phyloP scores from a whole-genome alignment of 2,329 filamentous ascomycete species.

The Neonectria coccinea region DNA sequence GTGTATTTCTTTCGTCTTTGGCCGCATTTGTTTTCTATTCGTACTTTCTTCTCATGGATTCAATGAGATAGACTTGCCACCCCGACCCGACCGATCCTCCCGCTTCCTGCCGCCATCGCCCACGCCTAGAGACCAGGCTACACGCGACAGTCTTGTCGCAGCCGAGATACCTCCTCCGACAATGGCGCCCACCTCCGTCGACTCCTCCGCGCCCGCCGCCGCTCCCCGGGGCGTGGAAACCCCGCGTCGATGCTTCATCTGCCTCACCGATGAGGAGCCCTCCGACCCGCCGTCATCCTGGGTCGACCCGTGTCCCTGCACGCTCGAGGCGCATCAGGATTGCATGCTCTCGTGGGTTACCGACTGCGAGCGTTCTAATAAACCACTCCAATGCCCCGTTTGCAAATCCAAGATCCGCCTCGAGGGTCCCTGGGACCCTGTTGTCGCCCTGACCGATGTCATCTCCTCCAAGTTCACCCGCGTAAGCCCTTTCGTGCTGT shows the following conservation, averaged over 20 bases:
- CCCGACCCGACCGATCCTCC: slow-evolving; percentile 21
- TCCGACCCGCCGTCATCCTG: slow-evolving; percentile 67
- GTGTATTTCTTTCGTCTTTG: background rate
- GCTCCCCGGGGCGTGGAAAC: slow-evolving; percentile 37
- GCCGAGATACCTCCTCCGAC: background rate
- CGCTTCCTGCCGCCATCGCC: slow-evolving; percentile 22
- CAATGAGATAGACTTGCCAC: slow-evolving; percentile 19
- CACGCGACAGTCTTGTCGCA: slow-evolving; percentile 19
- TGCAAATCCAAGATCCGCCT: slow-evolving; percentile 87
- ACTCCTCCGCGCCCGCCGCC: slow-evolving; percentile 3
- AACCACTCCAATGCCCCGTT: slow-evolving; percentile 84
- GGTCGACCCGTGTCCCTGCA: slow-evolving; percentile 92
- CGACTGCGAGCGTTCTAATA: slow-evolving; percentile 78
- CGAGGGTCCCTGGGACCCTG: slow-evolving; percentile 77
- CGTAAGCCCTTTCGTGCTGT: slow-evolving; percentile 71
- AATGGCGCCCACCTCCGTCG: slow-evolving; percentile 10
- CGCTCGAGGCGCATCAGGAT: slow-evolving; percentile 88
- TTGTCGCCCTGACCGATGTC: slow-evolving; percentile 74
- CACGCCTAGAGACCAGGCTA: slow-evolving; percentile 1
- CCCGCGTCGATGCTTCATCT: slow-evolving; percentile 70
- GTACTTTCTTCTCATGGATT: slow-evolving; percentile 1
- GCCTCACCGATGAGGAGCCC: slow-evolving; percentile 68
- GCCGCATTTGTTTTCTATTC: background rate
- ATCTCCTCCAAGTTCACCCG: slow-evolving; percentile 67
- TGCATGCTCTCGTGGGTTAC: slow-evolving; percentile 93